Evolutionary conservation across 129 eudicot genomes (phyloP), one percentile per base, ranked within the genome.

Genomic region (Chrysanthemum seticuspe): DNA sequence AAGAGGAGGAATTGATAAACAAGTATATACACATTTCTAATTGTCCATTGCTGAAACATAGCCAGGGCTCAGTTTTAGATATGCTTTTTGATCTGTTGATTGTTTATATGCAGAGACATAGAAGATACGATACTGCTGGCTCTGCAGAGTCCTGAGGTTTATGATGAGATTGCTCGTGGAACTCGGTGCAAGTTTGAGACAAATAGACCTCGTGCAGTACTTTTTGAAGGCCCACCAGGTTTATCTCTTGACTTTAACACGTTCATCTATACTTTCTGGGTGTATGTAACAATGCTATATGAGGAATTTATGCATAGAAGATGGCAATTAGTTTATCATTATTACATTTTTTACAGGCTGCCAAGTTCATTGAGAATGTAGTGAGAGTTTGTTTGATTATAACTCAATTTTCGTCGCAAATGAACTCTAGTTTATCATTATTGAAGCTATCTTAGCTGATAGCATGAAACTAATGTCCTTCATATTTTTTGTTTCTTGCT

Each of bases 201-300:
- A 18, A 95, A 88, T 78, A 88, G 99, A 82, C 99, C 99, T 64
- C 91, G 97, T 67, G 97, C 97, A 0, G 97, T 95, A 65, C 91
- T 95, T 70, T 95, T 90, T 60, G 97, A 95, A 82, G 99, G 99
- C 55, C 99, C 99, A 73, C 99, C 99, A 86, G 97, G 99, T 95
- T 74, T 85, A 10, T 67, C 64, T n/a, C 63, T 0, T 27, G 71
- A 70, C 66, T 23, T 53, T 40, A 10, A 13, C 73, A 40, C 19
- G 34, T 11, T 76, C 40, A 11, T 67, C 59, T 23, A 44, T 54
- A 55, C 45, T 44, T 23, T 11, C 44, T 11, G 27, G 64, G 21
- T 13, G 11, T 18, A 7, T 64, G 71, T 34, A 64, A 63, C 45
- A 16, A 63, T 51, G 52, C 40, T 62, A 63, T 49, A 74, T 74